These are phyloP conservation scores for Cyberlindnera amylophila DNA, from an alignment of 805 yeast genomes.

Conservation along the genomic window DNA sequence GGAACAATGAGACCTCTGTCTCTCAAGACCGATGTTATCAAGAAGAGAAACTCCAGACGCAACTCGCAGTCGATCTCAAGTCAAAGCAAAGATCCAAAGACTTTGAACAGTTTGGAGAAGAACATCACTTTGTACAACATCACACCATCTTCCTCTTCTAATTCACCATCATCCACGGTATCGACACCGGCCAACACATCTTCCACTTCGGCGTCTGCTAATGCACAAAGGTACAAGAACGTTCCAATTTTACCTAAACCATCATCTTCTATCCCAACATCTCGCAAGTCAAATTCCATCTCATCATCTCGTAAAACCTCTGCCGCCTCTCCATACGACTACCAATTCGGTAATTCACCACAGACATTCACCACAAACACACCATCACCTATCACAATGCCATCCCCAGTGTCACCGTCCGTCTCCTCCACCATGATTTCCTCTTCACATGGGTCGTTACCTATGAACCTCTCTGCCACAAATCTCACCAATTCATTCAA, in stretches of 20 bases:
- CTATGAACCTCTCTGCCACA: conserved; percentile 19
- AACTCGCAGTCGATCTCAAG: conserved; percentile 15
- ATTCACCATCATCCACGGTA: conserved; percentile 18
- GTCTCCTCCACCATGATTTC: conserved; percentile 8
- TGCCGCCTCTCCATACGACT: conserved; percentile 20
- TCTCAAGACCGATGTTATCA: conserved; percentile 86
- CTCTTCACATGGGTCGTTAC: conserved; percentile 19
- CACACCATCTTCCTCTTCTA: conserved; percentile 23
- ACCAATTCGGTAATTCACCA: conserved; percentile 17
- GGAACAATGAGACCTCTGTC: conserved; percentile 91
- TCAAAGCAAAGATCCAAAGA: conserved; percentile 14
- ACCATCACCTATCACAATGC: conserved; percentile 26
- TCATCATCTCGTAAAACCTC: conserved; percentile 6
- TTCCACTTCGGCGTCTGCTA: conserved; percentile 1
- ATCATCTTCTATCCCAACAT: conserved; percentile 11
- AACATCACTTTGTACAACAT: conserved; percentile 19
- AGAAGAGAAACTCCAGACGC: conserved; percentile 53
- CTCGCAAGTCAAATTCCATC: conserved; percentile 6
- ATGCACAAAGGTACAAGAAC: conserved; percentile 21
- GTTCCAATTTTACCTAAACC: conserved; percentile 30
- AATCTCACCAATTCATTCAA: conserved; percentile 26
- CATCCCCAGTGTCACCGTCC: conserved; percentile 27
- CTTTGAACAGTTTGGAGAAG: conserved; percentile 21
- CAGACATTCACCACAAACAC: conserved; percentile 19
- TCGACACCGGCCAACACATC: conserved; percentile 10